A percentile compares a stretch with the other conserved stretches of the same genome.
Conservation (phyloP, 139 green algal species). For the Yamagishiella unicocca region DNA sequence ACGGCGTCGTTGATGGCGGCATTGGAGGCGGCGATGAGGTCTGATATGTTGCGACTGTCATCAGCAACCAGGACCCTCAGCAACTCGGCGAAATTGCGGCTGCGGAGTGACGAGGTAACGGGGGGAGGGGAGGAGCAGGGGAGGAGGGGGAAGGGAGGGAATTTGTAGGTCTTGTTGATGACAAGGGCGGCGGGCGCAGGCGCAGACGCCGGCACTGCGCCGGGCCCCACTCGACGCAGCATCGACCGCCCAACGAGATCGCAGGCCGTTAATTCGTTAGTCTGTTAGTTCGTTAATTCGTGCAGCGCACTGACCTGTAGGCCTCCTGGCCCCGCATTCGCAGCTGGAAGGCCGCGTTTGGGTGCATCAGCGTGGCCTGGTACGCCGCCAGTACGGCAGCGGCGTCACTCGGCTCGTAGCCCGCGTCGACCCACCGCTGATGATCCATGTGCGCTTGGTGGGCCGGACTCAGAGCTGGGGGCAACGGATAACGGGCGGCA, state of each 20-base stretch:
- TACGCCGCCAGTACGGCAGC: background rate
- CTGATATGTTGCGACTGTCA: background rate
- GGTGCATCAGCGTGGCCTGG: background rate
- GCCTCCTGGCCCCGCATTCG: background rate
- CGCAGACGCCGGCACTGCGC: no score
- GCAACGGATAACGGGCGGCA: no score
- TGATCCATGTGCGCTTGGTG: background rate
- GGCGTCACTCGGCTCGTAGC: slow-evolving; percentile 3
- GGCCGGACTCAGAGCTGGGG: no score
- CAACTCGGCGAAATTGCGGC: background rate
- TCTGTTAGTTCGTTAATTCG: no score
- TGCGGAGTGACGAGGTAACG: background rate
- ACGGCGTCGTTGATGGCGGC: no score
- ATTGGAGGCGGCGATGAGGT: no score
- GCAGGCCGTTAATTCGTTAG: no score
- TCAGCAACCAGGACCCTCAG: background rate
- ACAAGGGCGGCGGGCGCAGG: no score
- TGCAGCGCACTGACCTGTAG: background rate
- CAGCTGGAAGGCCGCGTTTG: background rate
- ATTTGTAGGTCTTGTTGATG: no score
- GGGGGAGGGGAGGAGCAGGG: background rate
- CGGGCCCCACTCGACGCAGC: no score
- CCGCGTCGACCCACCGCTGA: background rate
- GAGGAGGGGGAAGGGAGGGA: no score
- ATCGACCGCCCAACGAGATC: no score